phyloP scores from a whole-genome alignment of 1,284 basidiomycete species.

The Irpex sp. region DNA sequence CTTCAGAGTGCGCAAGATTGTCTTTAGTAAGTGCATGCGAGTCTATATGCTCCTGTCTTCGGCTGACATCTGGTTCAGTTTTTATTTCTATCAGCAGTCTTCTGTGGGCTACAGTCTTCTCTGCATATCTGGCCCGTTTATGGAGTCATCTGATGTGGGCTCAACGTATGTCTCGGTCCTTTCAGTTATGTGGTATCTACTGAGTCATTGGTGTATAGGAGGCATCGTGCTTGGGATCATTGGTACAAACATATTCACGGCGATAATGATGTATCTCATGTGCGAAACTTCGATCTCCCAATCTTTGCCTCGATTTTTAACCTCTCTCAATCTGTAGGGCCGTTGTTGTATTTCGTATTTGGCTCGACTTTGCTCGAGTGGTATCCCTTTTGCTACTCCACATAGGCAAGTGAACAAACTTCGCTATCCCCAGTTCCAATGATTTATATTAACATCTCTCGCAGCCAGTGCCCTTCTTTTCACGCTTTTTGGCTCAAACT shows the following conservation, averaged over 20 bases:
- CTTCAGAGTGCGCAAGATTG: slow-evolving; percentile 22
- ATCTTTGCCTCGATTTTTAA: background rate
- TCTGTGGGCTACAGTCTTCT: slow-evolving; percentile 34
- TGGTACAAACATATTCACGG: slow-evolving; percentile 33
- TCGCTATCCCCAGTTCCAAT: background rate
- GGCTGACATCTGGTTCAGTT: slow-evolving; percentile 26
- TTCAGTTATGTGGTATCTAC: too few species aligned
- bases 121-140: slow-evolving; percentile 36
- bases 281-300: slow-evolving; percentile 21
- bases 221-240: slow-evolving; percentile 34
- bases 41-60: background rate
- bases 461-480: slow-evolving; percentile 30
- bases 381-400: slow-evolving; percentile 35
- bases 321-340: slow-evolving; percentile 30
- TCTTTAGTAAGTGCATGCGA: slow-evolving; percentile 27
- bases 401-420: slow-evolving; percentile 26
- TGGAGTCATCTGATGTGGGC: slow-evolving; percentile 32
- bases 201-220: slow-evolving; percentile 25
- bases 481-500: slow-evolving; percentile 28
- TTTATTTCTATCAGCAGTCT: slow-evolving; percentile 37
- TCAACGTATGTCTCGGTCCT: slow-evolving; percentile 34
- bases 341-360: slow-evolving; percentile 40
- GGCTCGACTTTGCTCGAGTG: slow-evolving; percentile 40
- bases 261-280: slow-evolving; percentile 47
- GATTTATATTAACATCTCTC: slow-evolving; percentile 16